Conservation (phyloP, 2,329 filamentous ascomycete species). For the Sarocladiaceae sp. region DNA sequence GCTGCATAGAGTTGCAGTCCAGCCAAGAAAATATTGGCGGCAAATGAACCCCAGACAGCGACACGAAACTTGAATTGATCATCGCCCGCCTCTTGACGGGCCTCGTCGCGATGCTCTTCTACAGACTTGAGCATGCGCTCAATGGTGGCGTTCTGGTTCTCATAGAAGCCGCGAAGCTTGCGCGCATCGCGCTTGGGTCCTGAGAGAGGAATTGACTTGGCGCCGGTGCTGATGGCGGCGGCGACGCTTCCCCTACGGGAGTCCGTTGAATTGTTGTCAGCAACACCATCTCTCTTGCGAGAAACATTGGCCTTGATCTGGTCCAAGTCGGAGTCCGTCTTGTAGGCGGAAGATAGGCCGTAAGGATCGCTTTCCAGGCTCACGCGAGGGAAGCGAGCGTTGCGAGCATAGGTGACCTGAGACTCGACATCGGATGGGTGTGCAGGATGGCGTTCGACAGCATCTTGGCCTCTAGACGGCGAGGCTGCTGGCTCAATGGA, state of each 20-base stretch:
- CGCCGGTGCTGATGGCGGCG: not conserved
- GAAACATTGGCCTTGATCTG: constrained; percentile 77
- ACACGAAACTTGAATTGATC: constrained; percentile 75
- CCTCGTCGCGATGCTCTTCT: constrained; percentile 81
- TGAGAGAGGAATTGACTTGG: constrained; percentile 10
- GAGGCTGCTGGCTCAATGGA: constrained; percentile 36
- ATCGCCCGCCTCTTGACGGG: constrained; percentile 73
- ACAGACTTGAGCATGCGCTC: constrained; percentile 88
- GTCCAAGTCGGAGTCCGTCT: constrained; percentile 71
- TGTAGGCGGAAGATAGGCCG: constrained; percentile 71
- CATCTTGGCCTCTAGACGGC: constrained; percentile 28
- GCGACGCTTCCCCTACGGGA: not conserved
- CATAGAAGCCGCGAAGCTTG: constrained; percentile 77
- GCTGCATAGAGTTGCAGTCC: constrained; percentile 86
- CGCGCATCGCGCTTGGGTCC: constrained; percentile 33
- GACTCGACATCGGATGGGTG: constrained; percentile 43
- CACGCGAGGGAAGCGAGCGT: constrained; percentile 51
- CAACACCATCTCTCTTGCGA: constrained; percentile 59
- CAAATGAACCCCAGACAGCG: constrained; percentile 64
- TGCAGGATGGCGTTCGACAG: constrained; percentile 38
- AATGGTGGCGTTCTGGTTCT: constrained; percentile 89
- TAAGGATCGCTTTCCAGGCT: constrained; percentile 73
- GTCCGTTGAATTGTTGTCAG: constrained; percentile 15
- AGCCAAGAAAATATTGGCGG: constrained; percentile 75
- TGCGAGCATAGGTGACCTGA: constrained; percentile 32